Base-by-base conservation (phyloP, 441 rosid species). In the Viola pubescens region DNA sequence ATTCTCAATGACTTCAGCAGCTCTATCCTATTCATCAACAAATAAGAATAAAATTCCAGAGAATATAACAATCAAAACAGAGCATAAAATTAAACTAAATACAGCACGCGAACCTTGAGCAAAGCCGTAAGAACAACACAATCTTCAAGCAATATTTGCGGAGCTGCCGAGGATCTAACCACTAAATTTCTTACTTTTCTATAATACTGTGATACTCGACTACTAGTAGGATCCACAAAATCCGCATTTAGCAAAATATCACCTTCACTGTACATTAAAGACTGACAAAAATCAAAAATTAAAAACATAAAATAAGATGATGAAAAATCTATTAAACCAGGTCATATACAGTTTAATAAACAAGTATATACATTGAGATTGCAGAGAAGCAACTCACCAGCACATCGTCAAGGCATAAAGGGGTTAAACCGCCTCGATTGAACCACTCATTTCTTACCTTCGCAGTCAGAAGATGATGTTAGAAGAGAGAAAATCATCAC, bases 231-330 rank as follows among this genome's bases (percentile, higher is more conserved):
- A 65, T 73, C 83, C 46, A 59, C 70, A 34, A 83, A 59, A 51
- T 86, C 81, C 39, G 49, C 63, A 54, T 66, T 63, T 68, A 73
- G 76, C 51, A 76, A 37, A 54, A 82, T 51, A 66, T 80, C 86
- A 70, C 89, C 88, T 80, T 84, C 89, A 65, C 56, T 75, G 60
- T 77, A 82, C 94, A 82, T 86, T 67, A 79, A 52, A 54, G 69
- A 72, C 85, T 82, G 71, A n/a, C 75, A 71, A 66, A 41, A 61
- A 70, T 4, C 8, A 37, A 4, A 63, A 42, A 55, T 26, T 10
- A 56, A 40, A 62, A 56, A 59, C 43, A 26, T 19, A 69, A 16
- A 41, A 48, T 34, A 40, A 34, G 34, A 48, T 34, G 34, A 48
- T 34, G 6, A 5, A 52, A 37, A 37, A 5, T 9, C 4, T 39